Evolutionary conservation across 2,329 filamentous ascomycete genomes (phyloP).

Genomic region (Colletotrichum lentis): DNA sequence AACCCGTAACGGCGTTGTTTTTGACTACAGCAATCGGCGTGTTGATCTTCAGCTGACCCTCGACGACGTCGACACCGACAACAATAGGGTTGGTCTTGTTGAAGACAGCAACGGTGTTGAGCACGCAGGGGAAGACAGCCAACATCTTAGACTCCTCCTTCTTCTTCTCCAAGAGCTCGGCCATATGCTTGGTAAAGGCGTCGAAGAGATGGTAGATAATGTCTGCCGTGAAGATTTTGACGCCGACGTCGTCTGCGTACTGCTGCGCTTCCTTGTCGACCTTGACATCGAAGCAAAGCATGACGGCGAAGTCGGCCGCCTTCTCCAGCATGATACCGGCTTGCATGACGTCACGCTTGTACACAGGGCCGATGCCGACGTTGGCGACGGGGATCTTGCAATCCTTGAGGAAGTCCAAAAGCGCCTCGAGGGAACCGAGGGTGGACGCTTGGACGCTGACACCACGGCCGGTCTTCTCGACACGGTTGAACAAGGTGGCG

Average conservation of each 20-base stretch:
- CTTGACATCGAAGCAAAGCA: slow-evolving; percentile 99
- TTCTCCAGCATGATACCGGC: slow-evolving; percentile 97
- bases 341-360: slow-evolving; percentile 97
- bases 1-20: slow-evolving; percentile 77
- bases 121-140: slow-evolving; percentile 95
- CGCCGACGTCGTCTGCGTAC: slow-evolving; percentile 91
- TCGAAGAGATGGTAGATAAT: slow-evolving; percentile 99
- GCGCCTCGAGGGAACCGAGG: slow-evolving; percentile 92
- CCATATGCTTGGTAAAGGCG: slow-evolving; percentile 94
- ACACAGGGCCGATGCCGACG: slow-evolving; percentile 96
- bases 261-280: slow-evolving; percentile 94
- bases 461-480: slow-evolving; percentile 91
- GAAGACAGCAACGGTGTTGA: slow-evolving; percentile 90
- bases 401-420: slow-evolving; percentile 93
- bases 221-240: slow-evolving; percentile 98
- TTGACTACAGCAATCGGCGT: slow-evolving; percentile 91
- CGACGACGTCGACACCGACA: slow-evolving; percentile 92
- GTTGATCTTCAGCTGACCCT: slow-evolving; percentile 84
- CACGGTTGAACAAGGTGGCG: slow-evolving; percentile 86
- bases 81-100: slow-evolving; percentile 98
- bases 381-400: slow-evolving; percentile 98
- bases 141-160: slow-evolving; percentile 96
- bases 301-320: slow-evolving; percentile 92
- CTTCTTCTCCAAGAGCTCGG: slow-evolving; percentile 83
- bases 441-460: slow-evolving; percentile 98